Base-by-base conservation (phyloP, 805 yeast species). In the Spathaspora arborariae region DNA sequence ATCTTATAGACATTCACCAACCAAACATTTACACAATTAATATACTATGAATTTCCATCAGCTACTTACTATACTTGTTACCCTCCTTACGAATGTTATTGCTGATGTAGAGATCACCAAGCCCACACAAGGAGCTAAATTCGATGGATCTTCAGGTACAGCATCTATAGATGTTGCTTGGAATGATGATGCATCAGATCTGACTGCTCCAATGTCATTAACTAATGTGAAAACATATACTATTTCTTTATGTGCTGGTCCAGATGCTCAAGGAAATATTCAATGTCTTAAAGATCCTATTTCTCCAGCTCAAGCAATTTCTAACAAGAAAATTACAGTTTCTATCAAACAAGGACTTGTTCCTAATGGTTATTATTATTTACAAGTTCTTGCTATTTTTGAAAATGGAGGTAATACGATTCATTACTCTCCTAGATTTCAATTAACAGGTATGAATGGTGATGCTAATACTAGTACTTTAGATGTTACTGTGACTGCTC, bases 401-500 rank as follows among this genome's bases (percentile, higher is more conserved):
- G 47, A 62, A 2, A 54, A 57, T 21, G 70, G 67, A 5, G 72
- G 68, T 55, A 71, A 67, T 56, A 75, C 88, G 1, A 80, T 80
- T 53, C 85, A 83, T 59, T 88, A 88, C 64, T 62, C 90, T 4
- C 74, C 76, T 34, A 71, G 96, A 56, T 85, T 91, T 68, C 50
- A 62, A 21, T 68, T 92, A 50, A 62, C 72, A 0, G 89, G 84
- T 9, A 86, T 92, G 95, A 66, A 81, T 0, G 97, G 97, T 38
- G 44, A 82, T 0, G 53, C 76, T n/a, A 45, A 82, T 0, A 53
- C 76, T n/a, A 73, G 80, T 13, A 84, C 82, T 36, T 56, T 48
- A 39, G 58, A 56, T 41, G 49, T 70, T 11, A 60, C 71, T 5
- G 62, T 65, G 13, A 62, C 77, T 1, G 76, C 74, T 2, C 65